Base-by-base conservation (phyloP, 2,329 filamentous ascomycete species). In the Shiraia sp. region DNA sequence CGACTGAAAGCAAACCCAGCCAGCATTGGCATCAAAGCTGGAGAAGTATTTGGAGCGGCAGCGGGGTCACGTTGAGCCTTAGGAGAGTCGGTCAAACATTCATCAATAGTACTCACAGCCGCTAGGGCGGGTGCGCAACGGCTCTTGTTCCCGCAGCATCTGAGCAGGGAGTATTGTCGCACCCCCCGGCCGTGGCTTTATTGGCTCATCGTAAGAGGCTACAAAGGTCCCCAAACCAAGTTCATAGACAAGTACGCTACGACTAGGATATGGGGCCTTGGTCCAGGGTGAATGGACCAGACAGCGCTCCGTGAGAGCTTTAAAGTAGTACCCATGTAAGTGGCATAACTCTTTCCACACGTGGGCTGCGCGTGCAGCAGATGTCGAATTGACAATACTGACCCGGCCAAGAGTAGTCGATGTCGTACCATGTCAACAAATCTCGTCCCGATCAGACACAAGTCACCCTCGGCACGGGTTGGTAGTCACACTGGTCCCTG, bases 131-230 rank as follows among this genome's bases (percentile, higher is more conserved):
- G 49, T 55, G 55, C 55, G 52, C 45, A 50, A 57, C 46, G 47
- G 53, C 47, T 50, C 55, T 49, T 56, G 55, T 54, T 51, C 46
- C 44, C 39, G 47, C 37, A 37, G 39, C 42, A 52, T 48, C 37
- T 43, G 42, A 47, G 35, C 35, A 49, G 49, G 30, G 32, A 45
- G 42, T 39, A 40, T 36, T 42, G 57, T 63, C 47, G 49, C 52
- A 63, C 58, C 36, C 42, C 45, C 49, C 42, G 45, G 35, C 31
- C 45, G 54, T 63, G 61, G 63, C 57, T 62, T 59, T 62, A 61
- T 63, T 61, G 50, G 49, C 40, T 45, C 51, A 45, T 48, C 39
- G 33, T 49, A 47, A 34, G 40, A 41, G 47, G 32, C 31, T 35
- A 36, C 29, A 28, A 47, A 46, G 50, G 38, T 42, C 40, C 36